Percentiles rank a stretch among this genome's conserved stretches.
phyloP scores from a whole-genome alignment of 2,329 filamentous ascomycete genomes.

The Hypoxylon sp. region DNA sequence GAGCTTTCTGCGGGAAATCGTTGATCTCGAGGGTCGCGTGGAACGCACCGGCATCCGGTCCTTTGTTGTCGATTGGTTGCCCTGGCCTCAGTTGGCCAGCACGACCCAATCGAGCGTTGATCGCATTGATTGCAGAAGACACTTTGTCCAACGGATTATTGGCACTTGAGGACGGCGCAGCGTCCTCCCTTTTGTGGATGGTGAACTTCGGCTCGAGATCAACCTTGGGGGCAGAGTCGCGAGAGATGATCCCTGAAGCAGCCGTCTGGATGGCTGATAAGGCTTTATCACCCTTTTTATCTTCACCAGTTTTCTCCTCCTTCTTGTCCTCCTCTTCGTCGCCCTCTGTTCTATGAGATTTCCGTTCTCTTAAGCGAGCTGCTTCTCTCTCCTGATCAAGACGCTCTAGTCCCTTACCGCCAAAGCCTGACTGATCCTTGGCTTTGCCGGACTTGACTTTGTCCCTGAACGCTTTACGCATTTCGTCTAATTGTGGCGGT shows the following conservation, averaged over 20 bases:
- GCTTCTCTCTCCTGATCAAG: slow-evolving; percentile 93
- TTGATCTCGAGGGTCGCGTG: slow-evolving; percentile 99
- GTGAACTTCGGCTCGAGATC: slow-evolving; percentile 73
- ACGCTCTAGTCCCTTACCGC: slow-evolving; percentile 92
- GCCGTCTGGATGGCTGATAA: slow-evolving; percentile 75
- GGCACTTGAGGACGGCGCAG: slow-evolving; percentile 58
- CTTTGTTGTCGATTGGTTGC: slow-evolving; percentile 98
- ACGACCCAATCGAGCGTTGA: slow-evolving; percentile 90
- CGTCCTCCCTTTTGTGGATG: slow-evolving; percentile 77
- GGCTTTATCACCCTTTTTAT: slow-evolving; percentile 79
- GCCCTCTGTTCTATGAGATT: slow-evolving; percentile 89
- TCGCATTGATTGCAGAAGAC: slow-evolving; percentile 89
- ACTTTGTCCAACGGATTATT: slow-evolving; percentile 87
- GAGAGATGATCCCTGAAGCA: slow-evolving; percentile 69
- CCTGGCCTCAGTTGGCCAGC: slow-evolving; percentile 91
- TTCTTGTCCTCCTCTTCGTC: slow-evolving; percentile 82
- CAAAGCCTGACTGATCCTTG: slow-evolving; percentile 91
- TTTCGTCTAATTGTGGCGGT: slow-evolving; percentile 76
- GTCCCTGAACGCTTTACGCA: slow-evolving; percentile 82
- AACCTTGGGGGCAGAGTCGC: slow-evolving; percentile 63
- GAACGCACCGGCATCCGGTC: slow-evolving; percentile 95
- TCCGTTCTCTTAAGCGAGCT: slow-evolving; percentile 86
- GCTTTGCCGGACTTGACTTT: slow-evolving; percentile 95
- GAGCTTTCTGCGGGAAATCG: slow-evolving; percentile 97
- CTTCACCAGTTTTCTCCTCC: slow-evolving; percentile 77